Evolutionary conservation across 148 eudicot genomes (phyloP), one percentile per base, ranked within the genome.

Genomic region (Rhododendron simsii): DNA sequence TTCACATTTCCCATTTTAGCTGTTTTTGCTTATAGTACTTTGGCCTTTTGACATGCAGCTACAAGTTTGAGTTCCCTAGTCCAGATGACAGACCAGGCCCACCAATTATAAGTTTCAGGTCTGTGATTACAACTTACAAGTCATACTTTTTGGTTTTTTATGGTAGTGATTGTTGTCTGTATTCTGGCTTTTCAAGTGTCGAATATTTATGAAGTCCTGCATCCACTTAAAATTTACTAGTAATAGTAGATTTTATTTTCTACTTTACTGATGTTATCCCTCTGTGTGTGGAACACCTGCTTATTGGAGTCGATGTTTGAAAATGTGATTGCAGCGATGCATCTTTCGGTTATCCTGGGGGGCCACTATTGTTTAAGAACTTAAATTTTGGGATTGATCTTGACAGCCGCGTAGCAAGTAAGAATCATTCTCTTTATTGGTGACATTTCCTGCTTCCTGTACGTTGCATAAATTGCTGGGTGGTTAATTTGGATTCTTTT

Each of bases 91-190:
- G 95, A 87, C 99, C 99, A 48, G 99, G 99, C 77, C 91, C 96
- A 57, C 99, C 98, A 84, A 98, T 98, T 71, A 98, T 98, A 90
- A 98, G 98, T 93, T 98, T 98, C 93, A 98, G 99, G 99, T 98
- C 87, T 45, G 77, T 48, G 73, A 16, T 81, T 81, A 23, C 30
- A 1, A 65, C 71, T 67, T 67, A 44, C 21, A 85, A 65, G 7
- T 87, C 75, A 16, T 78, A 48, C 65, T 48, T 26, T 83, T 8
- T 81, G 67, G 3, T 18, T 84, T 74, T 26, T 14, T 13, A 81
- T 73, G 45, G 9, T 23, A 53, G 55, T 69, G 30, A 44, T n/a
- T 21, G 30, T 18, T 86, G 74, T 26, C 53, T 81, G 10, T 47
- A 35, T 59, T 86, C 65, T 39, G 18, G 28, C 53, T 86, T 51